These are phyloP conservation scores for Mortierella sp. DNA, from an alignment of 371 early-diverging fungal genomes.

Conservation along the genomic window DNA sequence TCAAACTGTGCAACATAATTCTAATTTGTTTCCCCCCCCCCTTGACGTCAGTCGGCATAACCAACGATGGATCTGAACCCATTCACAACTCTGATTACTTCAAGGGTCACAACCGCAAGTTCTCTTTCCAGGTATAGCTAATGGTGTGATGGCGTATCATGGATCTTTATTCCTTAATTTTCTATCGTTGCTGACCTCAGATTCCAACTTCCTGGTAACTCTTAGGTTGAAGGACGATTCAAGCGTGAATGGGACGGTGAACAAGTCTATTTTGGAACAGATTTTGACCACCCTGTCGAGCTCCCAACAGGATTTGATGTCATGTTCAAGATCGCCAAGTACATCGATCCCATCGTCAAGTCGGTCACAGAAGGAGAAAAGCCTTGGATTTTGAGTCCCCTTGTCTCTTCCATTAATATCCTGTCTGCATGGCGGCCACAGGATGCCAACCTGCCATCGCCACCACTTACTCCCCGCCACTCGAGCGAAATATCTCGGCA, in stretches of 20 bases:
- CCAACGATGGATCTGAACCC: slow-evolving; percentile 56
- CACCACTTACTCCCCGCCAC: slow-evolving; percentile 30
- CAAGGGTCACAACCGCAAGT: slow-evolving; percentile 66
- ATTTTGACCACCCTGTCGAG: slow-evolving; percentile 59
- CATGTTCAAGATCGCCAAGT: slow-evolving; percentile 67
- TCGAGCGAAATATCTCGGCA: slow-evolving; percentile 23
- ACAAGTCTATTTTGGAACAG: slow-evolving; percentile 71
- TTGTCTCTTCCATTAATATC: slow-evolving; percentile 70
- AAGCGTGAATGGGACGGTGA: slow-evolving; percentile 68
- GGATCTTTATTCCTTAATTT: not conserved
- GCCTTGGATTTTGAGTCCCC: slow-evolving; percentile 70
- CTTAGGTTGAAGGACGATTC: slow-evolving; percentile 67
- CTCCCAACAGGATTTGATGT: slow-evolving; percentile 69
- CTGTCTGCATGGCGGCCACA: slow-evolving; percentile 57
- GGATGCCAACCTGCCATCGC: slow-evolving; percentile 39
- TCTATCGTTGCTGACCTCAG: not conserved
- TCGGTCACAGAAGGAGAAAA: slow-evolving; percentile 61
- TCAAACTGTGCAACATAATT: not conserved
- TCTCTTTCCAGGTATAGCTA: slow-evolving; percentile 64
- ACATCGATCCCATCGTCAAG: slow-evolving; percentile 72
- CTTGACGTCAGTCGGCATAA: slow-evolving; percentile 40
- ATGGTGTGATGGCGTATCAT: not conserved
- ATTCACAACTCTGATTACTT: slow-evolving; percentile 63
- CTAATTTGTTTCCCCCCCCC: not conserved
- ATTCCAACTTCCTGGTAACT: slow-evolving; percentile 12